Percentiles rank a stretch among this genome's conserved stretches.
These are phyloP conservation scores for Debaryomyces udenii DNA, from an alignment of 1,139 yeast species.

Conservation along the genomic window DNA sequence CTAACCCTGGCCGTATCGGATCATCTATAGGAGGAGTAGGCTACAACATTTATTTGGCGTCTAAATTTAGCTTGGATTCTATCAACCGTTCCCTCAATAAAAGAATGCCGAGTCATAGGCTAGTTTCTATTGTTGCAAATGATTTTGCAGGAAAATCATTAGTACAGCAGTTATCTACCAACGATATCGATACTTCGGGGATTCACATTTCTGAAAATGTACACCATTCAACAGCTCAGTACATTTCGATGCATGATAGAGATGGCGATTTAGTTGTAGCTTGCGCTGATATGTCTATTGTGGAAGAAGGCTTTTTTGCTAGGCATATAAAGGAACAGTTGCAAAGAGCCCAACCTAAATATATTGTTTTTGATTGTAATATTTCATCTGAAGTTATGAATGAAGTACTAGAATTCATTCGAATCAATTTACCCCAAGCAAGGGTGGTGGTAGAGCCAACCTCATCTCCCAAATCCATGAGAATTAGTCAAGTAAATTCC, in stretches of 20 bases:
- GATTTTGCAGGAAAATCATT: conserved; percentile 58
- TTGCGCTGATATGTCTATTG: conserved; percentile 80
- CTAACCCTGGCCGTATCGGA: conserved; percentile 67
- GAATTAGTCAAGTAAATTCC: conserved; percentile 30
- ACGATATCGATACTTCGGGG: conserved; percentile 43
- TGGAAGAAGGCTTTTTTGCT: conserved; percentile 51
- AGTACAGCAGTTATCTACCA: conserved; percentile 25
- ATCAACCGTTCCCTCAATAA: conserved; percentile 21
- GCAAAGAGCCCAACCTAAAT: conserved; percentile 35
- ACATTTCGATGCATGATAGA: conserved; percentile 64
- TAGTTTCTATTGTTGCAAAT: conserved; percentile 63
- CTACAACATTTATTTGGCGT: conserved; percentile 69
- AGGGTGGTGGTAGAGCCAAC: conserved; percentile 75
- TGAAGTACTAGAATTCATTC: conserved; percentile 33
- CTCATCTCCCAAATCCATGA: conserved; percentile 59
- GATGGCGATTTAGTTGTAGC: conserved; percentile 72
- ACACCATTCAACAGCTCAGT: conserved; percentile 59
- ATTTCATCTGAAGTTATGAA: conserved; percentile 48
- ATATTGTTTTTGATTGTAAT: conserved; percentile 71
- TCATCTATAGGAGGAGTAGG: conserved; percentile 85
- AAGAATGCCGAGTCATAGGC: conserved; percentile 25
- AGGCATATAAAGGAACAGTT: conserved; percentile 43
- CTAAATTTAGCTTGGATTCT: conserved; percentile 24
- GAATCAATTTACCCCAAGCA: conserved; percentile 20
- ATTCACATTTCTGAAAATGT: conserved; percentile 29